These are phyloP conservation scores for Ananas comosus DNA, from an alignment of 176 grass and related monocot species.

Conservation along the genomic window DNA sequence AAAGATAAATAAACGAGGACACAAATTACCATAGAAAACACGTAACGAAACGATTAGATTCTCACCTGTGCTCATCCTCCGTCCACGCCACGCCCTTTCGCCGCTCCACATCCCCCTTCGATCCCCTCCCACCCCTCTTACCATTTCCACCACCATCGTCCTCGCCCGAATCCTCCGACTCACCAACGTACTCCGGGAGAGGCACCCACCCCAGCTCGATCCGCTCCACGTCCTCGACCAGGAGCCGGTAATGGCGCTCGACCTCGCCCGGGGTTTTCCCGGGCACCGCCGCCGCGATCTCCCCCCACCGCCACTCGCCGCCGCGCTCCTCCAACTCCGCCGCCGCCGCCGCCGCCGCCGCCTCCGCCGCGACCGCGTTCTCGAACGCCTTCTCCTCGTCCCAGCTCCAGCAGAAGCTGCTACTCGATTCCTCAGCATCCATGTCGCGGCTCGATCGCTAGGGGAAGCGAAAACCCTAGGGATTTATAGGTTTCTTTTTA, in stretches of 20 bases:
- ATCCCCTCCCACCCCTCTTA: background rate
- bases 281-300: background rate
- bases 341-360: background rate
- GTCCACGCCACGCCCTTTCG: slow-evolving; percentile 11
- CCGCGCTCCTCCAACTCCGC: background rate
- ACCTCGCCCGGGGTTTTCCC: slow-evolving; percentile 4
- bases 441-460: background rate
- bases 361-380: background rate
- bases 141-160: background rate
- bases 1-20: too few species aligned
- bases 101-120: background rate
- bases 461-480: background rate
- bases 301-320: background rate
- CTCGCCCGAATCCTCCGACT: background rate
- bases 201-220: slow-evolving; percentile 6
- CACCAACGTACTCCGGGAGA: background rate
- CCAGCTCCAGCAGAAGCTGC: slow-evolving; percentile 9
- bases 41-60: background rate
- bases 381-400: slow-evolving; percentile 16
- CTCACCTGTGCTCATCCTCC: slow-evolving; percentile 16
- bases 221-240: background rate
- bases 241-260: background rate
- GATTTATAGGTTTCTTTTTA: too few species aligned
- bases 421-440: background rate
- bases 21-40: too few species aligned